phyloP scores from a whole-genome alignment of 148 eudicot genomes.

The Rhododendron vialii region DNA sequence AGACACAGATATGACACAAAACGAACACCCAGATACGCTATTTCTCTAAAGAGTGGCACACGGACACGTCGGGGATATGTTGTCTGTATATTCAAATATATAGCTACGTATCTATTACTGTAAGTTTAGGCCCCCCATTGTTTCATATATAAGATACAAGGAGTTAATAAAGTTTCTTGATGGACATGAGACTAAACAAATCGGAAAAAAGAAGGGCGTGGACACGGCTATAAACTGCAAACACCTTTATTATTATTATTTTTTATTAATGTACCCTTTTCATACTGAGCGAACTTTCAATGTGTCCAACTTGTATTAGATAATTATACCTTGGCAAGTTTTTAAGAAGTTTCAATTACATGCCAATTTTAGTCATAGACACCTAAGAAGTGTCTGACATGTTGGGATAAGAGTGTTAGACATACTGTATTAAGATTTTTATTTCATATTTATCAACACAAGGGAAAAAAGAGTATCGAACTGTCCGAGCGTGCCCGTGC shows the following conservation, averaged over 20 bases:
- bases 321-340: neutral
- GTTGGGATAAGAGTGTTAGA: neutral
- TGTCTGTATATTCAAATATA: neutral
- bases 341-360: neutral
- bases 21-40: neutral
- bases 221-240: neutral
- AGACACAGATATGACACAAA: neutral
- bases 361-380: neutral
- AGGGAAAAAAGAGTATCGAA: neutral
- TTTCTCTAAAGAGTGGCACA: neutral
- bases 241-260: neutral
- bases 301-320: neutral
- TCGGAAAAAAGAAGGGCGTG: neutral
- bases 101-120: neutral
- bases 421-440: neutral
- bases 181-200: neutral
- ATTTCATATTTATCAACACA: neutral
- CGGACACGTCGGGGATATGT: neutral
- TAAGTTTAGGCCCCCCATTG: neutral
- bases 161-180: neutral
- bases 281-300: neutral
- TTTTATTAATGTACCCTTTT: neutral
- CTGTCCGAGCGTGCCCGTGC: neutral
- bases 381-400: neutral
- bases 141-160: neutral